phyloP scores from a whole-genome alignment of 2,329 filamentous ascomycete genomes.

The Gremmenia infestans region DNA sequence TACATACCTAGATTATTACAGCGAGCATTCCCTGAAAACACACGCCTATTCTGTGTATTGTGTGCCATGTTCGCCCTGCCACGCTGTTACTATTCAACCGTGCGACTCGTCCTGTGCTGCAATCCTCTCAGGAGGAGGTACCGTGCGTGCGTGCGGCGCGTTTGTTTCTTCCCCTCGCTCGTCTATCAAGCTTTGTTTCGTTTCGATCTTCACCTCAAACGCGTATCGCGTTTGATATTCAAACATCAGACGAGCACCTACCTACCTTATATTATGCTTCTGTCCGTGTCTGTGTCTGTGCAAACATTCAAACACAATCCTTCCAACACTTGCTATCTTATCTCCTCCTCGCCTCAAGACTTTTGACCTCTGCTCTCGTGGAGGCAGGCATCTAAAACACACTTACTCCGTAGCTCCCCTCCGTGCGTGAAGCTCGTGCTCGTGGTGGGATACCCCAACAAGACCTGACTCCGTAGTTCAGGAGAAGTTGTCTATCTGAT shows the following conservation, averaged over 20 bases:
- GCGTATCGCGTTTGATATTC: background rate
- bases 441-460: no score
- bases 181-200: background rate
- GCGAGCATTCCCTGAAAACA: background rate
- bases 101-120: background rate
- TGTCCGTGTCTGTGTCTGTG: background rate
- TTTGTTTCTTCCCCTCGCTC: background rate
- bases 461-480: background rate
- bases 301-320: background rate
- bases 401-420: no score
- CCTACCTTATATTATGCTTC: background rate
- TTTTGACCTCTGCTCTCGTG: no score
- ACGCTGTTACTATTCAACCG: background rate
- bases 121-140: background rate
- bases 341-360: no score
- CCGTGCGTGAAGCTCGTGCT: no score
- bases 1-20: background rate
- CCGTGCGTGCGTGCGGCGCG: no score
- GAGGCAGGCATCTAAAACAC: no score
- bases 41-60: background rate
- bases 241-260: background rate
- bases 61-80: background rate
- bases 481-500: background rate
- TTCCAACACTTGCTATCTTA: background rate
- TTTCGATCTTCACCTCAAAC: background rate